Percentiles rank a stretch among this genome's conserved stretches.
Evolutionary conservation across 805 yeast species (phyloP).

Genomic region (Metschnikowia peoriensis): DNA sequence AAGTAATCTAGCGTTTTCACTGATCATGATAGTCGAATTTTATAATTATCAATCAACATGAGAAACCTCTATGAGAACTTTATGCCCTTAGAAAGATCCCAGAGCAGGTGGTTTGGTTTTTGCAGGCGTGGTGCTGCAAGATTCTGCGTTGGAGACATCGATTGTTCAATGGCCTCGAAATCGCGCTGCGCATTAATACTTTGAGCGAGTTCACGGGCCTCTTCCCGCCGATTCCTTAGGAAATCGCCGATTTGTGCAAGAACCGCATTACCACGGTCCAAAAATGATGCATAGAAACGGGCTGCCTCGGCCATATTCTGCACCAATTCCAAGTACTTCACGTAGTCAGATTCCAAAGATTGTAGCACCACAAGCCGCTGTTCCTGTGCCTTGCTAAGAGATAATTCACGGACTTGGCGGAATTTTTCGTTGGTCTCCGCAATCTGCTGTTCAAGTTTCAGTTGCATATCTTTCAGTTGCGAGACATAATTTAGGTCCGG

Average conservation of each 20-base stretch:
- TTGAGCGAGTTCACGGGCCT: conserved; percentile 51
- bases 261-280: conserved; percentile 44
- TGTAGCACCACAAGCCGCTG: conserved; percentile 52
- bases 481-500: conserved; percentile 50
- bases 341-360: conserved; percentile 48
- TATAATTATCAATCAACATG: too few relatives aligned
- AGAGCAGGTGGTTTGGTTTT: neutral
- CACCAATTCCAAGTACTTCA: conserved; percentile 53
- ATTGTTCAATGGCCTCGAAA: conserved; percentile 15
- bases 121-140: conserved; percentile 16
- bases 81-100: conserved; percentile 12
- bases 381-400: conserved; percentile 21
- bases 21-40: too few relatives aligned
- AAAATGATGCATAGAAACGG: conserved; percentile 65
- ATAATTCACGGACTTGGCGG: conserved; percentile 4
- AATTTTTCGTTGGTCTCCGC: conserved; percentile 16
- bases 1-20: too few relatives aligned
- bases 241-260: conserved; percentile 50
- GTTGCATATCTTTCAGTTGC: conserved; percentile 30
- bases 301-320: conserved; percentile 66
- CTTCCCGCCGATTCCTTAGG: conserved; percentile 49
- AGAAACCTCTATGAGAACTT: neutral
- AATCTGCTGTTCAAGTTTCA: conserved; percentile 17
- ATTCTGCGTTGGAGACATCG: conserved; percentile 9
- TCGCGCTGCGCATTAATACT: conserved; percentile 13